phyloP scores from a whole-genome alignment of 140 eudicot genomes.

The Anethum foeniculum region DNA sequence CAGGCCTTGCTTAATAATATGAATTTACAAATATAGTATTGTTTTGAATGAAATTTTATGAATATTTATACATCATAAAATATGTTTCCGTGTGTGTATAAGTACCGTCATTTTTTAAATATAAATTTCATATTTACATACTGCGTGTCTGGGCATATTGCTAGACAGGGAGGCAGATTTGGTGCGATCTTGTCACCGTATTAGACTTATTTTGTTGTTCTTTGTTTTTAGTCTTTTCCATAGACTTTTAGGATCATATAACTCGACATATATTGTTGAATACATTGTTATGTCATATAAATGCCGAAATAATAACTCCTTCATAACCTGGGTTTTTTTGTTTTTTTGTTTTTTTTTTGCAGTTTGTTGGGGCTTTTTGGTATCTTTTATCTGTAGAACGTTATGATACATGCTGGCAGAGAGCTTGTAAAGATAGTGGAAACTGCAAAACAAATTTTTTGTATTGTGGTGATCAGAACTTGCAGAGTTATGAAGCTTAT shows the following conservation, averaged over 20 bases:
- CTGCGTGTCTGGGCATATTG: neutral
- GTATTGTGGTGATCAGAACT: slow-evolving; percentile 48
- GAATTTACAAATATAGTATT: neutral
- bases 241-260: neutral
- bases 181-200: neutral
- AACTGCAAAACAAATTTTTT: slow-evolving; percentile 38
- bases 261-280: neutral
- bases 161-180: neutral
- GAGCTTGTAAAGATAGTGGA: slow-evolving; percentile 43
- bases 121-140: neutral
- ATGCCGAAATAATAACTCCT: neutral
- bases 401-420: slow-evolving; percentile 70
- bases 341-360: slow-evolving; percentile 8
- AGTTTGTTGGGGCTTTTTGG: slow-evolving; percentile 96
- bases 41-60: neutral
- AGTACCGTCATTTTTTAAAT: neutral
- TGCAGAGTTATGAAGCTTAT: slow-evolving; percentile 15
- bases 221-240: neutral
- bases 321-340: neutral
- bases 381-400: slow-evolving; percentile 82
- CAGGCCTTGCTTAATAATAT: neutral
- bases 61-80: neutral
- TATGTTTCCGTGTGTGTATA: neutral
- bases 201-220: neutral
- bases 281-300: slow-evolving; percentile 5